These are phyloP conservation scores for Barnettozyma salicaria DNA, from an alignment of 805 yeast species.

Conservation along the genomic window DNA sequence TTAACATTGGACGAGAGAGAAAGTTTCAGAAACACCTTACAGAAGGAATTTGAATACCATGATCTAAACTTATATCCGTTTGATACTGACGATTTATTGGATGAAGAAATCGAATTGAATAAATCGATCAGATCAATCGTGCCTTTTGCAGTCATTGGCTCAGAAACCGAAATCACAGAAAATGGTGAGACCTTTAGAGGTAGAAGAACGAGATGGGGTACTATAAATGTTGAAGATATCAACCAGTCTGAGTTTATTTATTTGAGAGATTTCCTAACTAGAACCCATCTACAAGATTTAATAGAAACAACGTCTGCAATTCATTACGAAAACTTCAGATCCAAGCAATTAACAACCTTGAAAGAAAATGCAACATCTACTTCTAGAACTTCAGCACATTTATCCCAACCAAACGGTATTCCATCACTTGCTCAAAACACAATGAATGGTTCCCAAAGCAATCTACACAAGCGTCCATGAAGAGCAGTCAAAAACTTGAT, in stretches of 20 bases:
- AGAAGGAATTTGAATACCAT: conserved; percentile 68
- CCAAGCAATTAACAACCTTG: conserved; percentile 88
- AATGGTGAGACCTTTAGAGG: conserved; percentile 83
- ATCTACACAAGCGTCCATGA: conserved; percentile 22
- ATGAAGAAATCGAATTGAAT: conserved; percentile 68
- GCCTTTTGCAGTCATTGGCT: conserved; percentile 94
- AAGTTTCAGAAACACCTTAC: conserved; percentile 68
- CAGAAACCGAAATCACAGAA: conserved; percentile 68
- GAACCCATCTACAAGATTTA: conserved; percentile 93
- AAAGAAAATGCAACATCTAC: conserved; percentile 70
- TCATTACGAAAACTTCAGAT: conserved; percentile 90
- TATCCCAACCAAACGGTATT: conserved; percentile 22
- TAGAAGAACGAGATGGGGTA: conserved; percentile 91
- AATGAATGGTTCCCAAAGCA: conserved; percentile 15
- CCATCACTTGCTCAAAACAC: conserved; percentile 7
- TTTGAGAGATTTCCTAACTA: conserved; percentile 86
- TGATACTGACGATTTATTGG: conserved; percentile 61
- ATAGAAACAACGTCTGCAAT: conserved; percentile 84
- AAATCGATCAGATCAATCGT: conserved; percentile 68
- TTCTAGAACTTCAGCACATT: conserved; percentile 32
- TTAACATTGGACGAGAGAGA: conserved; percentile 82
- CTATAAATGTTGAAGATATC: conserved; percentile 88
- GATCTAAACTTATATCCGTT: conserved; percentile 79
- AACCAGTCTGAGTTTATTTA: conserved; percentile 94
- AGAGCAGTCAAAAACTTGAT: not conserved